Conservation (phyloP, 176 grass and related monocot genomes). For the Canna indica region DNA sequence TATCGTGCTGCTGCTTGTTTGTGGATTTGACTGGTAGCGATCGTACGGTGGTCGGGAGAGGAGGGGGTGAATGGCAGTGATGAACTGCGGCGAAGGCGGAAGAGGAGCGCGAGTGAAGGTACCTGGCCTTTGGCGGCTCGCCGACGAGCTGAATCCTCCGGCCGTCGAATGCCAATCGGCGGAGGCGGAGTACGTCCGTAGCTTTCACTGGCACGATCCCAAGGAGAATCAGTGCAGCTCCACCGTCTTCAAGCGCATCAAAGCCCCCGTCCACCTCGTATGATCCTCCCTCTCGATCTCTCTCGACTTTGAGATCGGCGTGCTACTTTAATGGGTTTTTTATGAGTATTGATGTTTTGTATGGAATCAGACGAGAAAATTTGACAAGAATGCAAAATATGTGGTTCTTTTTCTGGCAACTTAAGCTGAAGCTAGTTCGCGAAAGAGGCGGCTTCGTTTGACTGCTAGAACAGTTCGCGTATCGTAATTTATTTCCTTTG, state of each 20-base stretch:
- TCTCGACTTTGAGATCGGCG: neutral
- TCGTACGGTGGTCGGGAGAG: neutral
- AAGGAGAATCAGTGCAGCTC: slow-evolving; percentile 25
- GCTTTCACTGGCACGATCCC: slow-evolving; percentile 6
- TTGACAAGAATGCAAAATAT: neutral
- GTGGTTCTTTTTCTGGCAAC: neutral
- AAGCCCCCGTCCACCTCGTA: slow-evolving; percentile 15
- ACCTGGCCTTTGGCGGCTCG: neutral
- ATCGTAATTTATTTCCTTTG: neutral
- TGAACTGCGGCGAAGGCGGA: neutral
- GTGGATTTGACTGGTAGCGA: neutral
- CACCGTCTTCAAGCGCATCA: slow-evolving; percentile 19
- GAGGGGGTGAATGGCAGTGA: neutral
- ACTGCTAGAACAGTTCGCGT: neutral
- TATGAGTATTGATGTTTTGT: slow-evolving; percentile 8
- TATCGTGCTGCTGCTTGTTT: neutral
- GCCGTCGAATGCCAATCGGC: neutral
- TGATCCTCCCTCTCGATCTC: neutral
- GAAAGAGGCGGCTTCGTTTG: too few relatives aligned
- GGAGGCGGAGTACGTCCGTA: slow-evolving; percentile 11
- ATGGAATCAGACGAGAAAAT: neutral
- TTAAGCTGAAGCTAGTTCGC: too few relatives aligned
- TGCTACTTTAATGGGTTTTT: neutral
- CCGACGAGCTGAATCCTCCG: slow-evolving; percentile 14
- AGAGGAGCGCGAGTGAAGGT: neutral